Percentiles rank a stretch among this genome's conserved stretches.
phyloP scores from a whole-genome alignment of 2,329 filamentous ascomycete genomes.

The Aureobasidium lini region DNA sequence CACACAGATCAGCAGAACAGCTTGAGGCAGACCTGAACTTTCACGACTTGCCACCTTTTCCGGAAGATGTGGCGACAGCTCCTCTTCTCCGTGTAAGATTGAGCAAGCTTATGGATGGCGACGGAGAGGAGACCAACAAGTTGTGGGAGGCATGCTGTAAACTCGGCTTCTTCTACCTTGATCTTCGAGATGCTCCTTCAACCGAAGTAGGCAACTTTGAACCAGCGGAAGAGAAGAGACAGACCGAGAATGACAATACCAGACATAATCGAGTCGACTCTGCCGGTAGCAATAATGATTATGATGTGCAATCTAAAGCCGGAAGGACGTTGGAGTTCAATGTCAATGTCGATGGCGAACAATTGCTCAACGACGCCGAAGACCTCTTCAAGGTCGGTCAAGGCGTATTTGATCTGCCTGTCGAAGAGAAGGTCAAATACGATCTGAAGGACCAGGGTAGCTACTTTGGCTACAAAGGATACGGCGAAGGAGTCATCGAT shows the following conservation, averaged over 20 bases:
- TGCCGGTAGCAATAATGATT: neutral
- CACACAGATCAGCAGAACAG: neutral
- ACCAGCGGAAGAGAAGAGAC: neutral
- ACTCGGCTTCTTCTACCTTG: constrained; percentile 52
- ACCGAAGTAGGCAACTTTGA: neutral
- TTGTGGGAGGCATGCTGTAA: constrained; percentile 36
- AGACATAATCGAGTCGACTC: neutral
- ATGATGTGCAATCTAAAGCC: neutral
- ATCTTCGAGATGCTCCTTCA: constrained; percentile 30
- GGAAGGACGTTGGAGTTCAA: neutral
- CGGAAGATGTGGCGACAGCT: constrained; percentile 33
- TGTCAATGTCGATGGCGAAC: constrained; percentile 27
- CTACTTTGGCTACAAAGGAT: constrained; percentile 46
- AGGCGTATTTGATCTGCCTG: constrained; percentile 40
- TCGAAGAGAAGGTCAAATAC: constrained; percentile 48
- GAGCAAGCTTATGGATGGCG: constrained; percentile 26
- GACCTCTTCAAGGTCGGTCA: constrained; percentile 40
- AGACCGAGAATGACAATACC: neutral
- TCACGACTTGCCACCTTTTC: constrained; percentile 34
- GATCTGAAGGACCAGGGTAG: constrained; percentile 44
- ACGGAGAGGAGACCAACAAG: constrained; percentile 28
- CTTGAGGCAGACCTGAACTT: constrained; percentile 18
- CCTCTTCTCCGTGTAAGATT: constrained; percentile 34
- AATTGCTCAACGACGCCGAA: constrained; percentile 38
- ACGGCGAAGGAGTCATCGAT: constrained; percentile 41